phyloP scores from a whole-genome alignment of 2,329 filamentous ascomycete genomes.

The Cadophora gregata region DNA sequence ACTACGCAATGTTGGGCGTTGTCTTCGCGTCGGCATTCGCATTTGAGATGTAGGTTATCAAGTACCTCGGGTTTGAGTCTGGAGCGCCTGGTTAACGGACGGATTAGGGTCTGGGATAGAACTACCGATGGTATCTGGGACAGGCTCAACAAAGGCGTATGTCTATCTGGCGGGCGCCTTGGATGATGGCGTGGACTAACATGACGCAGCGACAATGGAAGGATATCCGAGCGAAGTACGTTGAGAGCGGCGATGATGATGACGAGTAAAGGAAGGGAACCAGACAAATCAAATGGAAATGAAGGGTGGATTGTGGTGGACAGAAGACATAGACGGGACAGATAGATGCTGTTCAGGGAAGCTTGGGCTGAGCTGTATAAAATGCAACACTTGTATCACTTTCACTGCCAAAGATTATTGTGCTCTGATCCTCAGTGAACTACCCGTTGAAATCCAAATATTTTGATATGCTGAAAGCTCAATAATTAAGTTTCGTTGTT shows the following conservation, averaged over 20 bases:
- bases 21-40: conserved; percentile 90
- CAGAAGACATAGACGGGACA: conserved; percentile 20
- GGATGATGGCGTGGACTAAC: conserved; percentile 42
- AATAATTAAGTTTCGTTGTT: background rate
- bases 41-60: conserved; percentile 82
- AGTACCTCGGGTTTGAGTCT: background rate
- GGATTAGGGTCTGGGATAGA: conserved; percentile 78
- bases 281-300: background rate
- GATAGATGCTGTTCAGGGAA: conserved; percentile 19
- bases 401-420: background rate
- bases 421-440: background rate
- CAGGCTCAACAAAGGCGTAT: conserved; percentile 86
- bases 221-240: conserved; percentile 92
- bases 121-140: conserved; percentile 90
- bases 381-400: conserved; percentile 38
- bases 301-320: conserved; percentile 11
- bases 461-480: background rate
- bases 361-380: conserved; percentile 39
- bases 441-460: background rate
- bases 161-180: conserved; percentile 47
- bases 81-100: conserved; percentile 24
- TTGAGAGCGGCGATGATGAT: conserved; percentile 71
- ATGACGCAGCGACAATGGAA: conserved; percentile 92
- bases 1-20: conserved; percentile 83
- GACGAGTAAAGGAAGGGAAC: conserved; percentile 35